Percentiles rank a stretch among this genome's conserved stretches.
These are phyloP conservation scores for Alternaria triticina DNA, from an alignment of 2,329 filamentous ascomycete species.

Conservation along the genomic window DNA sequence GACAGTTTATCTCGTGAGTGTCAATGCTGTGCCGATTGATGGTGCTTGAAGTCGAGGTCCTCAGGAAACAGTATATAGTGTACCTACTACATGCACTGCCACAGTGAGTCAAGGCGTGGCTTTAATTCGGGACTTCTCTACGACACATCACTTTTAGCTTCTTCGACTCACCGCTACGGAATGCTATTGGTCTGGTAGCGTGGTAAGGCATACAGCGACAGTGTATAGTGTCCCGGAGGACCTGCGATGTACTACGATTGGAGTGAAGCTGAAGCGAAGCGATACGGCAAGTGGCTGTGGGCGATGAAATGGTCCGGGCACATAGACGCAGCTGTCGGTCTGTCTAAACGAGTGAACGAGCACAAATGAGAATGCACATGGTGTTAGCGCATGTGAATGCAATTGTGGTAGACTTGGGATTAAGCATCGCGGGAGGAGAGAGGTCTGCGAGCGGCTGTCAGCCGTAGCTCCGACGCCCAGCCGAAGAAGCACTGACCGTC, in stretches of 20 bases:
- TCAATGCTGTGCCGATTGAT: too few relatives aligned
- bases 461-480: slow-evolving; percentile 24
- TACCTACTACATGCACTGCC: background rate
- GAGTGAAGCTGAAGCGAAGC: background rate
- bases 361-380: background rate
- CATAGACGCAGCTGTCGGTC: too few relatives aligned
- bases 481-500: slow-evolving; percentile 28
- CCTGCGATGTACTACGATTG: background rate
- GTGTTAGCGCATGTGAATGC: background rate
- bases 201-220: background rate
- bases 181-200: background rate
- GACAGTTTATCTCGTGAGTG: background rate
- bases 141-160: background rate
- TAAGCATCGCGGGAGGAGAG: slow-evolving; percentile 4
- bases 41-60: background rate
- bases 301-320: background rate
- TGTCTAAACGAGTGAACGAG: background rate
- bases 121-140: background rate
- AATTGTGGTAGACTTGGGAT: background rate
- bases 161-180: slow-evolving; percentile 3
- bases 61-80: background rate
- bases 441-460: slow-evolving; percentile 17
- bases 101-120: slow-evolving; percentile 3
- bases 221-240: background rate
- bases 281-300: background rate